These are phyloP conservation scores for Entomophthora muscae DNA, from an alignment of 371 early-diverging fungal genomes.

Conservation along the genomic window DNA sequence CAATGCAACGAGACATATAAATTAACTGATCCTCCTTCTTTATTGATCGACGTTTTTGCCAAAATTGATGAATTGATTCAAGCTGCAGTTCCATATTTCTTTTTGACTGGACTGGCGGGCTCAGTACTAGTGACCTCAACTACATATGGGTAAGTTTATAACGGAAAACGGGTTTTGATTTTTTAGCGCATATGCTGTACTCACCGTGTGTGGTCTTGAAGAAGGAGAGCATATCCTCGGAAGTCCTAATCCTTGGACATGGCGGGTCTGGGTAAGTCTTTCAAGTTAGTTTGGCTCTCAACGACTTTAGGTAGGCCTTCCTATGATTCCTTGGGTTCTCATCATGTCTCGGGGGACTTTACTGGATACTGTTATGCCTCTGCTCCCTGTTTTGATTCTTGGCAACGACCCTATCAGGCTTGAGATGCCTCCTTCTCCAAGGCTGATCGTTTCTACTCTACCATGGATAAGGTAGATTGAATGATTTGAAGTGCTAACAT, in stretches of 20 bases:
- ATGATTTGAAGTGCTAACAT: neutral
- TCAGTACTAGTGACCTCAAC: conserved; percentile 33
- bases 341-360: conserved; percentile 31
- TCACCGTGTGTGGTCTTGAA: conserved; percentile 40
- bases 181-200: conserved; percentile 38
- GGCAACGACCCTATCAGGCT: conserved; percentile 22
- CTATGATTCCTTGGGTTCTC: conserved; percentile 39
- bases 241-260: conserved; percentile 34
- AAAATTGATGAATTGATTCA: conserved; percentile 32
- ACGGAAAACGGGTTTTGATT: neutral
- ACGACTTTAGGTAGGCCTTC: conserved; percentile 20
- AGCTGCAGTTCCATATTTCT: conserved; percentile 39
- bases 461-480: conserved; percentile 27
- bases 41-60: conserved; percentile 26
- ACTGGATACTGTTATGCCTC: conserved; percentile 26
- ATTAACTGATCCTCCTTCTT: conserved; percentile 29
- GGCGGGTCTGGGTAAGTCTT: conserved; percentile 34
- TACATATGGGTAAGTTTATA: conserved; percentile 29
- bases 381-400: conserved; percentile 24
- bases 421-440: conserved; percentile 32
- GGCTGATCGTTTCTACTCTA: conserved; percentile 27
- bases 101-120: conserved; percentile 40
- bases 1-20: conserved; percentile 49
- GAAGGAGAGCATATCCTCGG: conserved; percentile 46
- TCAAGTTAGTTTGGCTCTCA: neutral